phyloP scores from a whole-genome alignment of 352 stramenopile species.

The Pythium aquatile region DNA sequence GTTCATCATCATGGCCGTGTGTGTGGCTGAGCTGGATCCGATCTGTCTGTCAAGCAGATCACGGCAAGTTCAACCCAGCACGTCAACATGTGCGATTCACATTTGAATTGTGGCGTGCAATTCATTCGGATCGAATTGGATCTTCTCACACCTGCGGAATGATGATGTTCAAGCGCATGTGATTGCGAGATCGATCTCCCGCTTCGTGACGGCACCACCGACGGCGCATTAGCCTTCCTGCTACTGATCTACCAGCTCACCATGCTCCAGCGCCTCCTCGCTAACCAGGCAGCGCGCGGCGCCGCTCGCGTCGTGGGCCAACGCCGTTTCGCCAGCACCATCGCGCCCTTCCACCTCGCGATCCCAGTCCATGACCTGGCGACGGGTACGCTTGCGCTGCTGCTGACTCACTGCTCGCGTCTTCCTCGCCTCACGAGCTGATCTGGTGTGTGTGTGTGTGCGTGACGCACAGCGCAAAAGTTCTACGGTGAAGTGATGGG shows the following conservation, averaged over 20 bases:
- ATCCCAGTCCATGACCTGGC: slow-evolving; percentile 95
- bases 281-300: slow-evolving; percentile 3
- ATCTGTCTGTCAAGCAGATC: slow-evolving; percentile 1
- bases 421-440: no score
- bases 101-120: slow-evolving; percentile 5
- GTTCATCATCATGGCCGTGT: background rate
- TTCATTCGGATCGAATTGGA: slow-evolving; percentile 16
- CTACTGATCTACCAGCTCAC: no score
- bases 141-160: slow-evolving; percentile 7
- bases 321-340: slow-evolving; percentile 26
- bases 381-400: slow-evolving; percentile 32
- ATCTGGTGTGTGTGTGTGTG: background rate
- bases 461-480: slow-evolving; percentile 60
- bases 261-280: slow-evolving; percentile 16
- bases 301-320: slow-evolving; percentile 1
- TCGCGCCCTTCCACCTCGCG: slow-evolving; percentile 87
- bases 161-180: slow-evolving; percentile 2
- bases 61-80: slow-evolving; percentile 20
- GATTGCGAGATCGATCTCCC: slow-evolving; percentile 1
- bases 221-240: no score
- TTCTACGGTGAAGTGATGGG: slow-evolving; percentile 93
- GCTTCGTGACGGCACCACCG: background rate
- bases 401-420: background rate
- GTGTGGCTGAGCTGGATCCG: background rate
- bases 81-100: slow-evolving; percentile 7